Evolutionary conservation across 2,329 filamentous ascomycete genomes (phyloP).

Genomic region (Penicillium psychrosexuale): DNA sequence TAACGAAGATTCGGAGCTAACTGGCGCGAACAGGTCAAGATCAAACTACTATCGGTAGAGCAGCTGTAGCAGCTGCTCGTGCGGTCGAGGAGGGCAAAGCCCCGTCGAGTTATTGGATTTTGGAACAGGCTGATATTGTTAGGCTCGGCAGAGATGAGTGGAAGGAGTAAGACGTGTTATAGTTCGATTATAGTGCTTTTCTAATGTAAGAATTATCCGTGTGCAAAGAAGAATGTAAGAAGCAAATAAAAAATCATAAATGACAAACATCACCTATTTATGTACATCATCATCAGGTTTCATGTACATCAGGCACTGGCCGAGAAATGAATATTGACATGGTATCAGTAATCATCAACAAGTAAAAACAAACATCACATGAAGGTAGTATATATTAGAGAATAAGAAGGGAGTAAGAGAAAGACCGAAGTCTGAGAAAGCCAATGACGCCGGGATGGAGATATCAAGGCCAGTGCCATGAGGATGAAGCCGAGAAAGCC

Average conservation of each 20-base stretch:
- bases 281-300: background rate
- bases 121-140: constrained; percentile 31
- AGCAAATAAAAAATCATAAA: background rate
- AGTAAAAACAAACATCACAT: background rate
- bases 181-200: background rate
- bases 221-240: background rate
- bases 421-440: background rate
- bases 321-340: background rate
- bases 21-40: constrained; percentile 22
- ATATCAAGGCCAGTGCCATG: background rate
- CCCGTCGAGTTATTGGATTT: constrained; percentile 29
- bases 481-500: background rate
- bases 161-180: constrained; percentile 15
- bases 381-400: background rate
- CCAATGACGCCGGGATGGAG: background rate
- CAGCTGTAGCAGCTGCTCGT: constrained; percentile 29
- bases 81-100: constrained; percentile 27
- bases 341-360: background rate
- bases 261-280: background rate
- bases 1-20: constrained; percentile 1
- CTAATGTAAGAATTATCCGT: background rate
- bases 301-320: background rate
- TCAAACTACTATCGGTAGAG: constrained; percentile 27
- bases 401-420: background rate
- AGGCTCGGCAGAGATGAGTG: constrained; percentile 30